A percentile compares a stretch with the other conserved stretches of the same genome.
phyloP scores from a whole-genome alignment of 441 rosid genomes.

The Syzygium malaccense region DNA sequence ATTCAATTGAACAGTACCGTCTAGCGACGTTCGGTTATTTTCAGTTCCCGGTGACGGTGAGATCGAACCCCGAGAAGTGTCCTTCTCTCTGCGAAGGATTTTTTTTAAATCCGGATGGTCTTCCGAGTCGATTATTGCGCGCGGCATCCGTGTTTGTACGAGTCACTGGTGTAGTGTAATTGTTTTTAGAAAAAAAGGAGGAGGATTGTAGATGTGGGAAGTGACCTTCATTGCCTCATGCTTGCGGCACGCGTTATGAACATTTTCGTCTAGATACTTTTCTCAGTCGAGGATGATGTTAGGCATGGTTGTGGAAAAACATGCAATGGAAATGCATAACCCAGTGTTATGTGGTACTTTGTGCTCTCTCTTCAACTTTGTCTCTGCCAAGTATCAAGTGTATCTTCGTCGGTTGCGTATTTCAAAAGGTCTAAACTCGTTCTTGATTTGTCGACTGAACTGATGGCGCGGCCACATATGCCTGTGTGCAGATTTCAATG shows the following conservation, averaged over 20 bases:
- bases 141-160: not conserved
- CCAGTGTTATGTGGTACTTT: not conserved
- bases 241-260: not conserved
- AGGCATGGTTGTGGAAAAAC: not conserved
- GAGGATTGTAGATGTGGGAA: not conserved
- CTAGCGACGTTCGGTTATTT: not conserved
- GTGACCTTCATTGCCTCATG: not conserved
- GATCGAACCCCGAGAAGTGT: not conserved
- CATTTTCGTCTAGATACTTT: not conserved
- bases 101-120: not conserved
- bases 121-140: not conserved
- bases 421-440: not conserved
- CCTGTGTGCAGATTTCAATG: constrained; percentile 12
- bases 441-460: not conserved
- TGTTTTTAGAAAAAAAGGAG: not conserved
- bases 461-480: not conserved
- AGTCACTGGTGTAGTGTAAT: not conserved
- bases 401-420: rapidly evolving
- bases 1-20: not conserved
- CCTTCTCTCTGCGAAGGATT: rapidly evolving
- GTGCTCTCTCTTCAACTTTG: not conserved
- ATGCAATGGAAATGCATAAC: not conserved
- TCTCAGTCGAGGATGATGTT: not conserved
- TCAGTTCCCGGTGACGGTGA: not conserved
- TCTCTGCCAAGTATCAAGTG: not conserved